Conservation (phyloP, 2,329 filamentous ascomycete genomes). For the Dryadomyces sulphureus region DNA sequence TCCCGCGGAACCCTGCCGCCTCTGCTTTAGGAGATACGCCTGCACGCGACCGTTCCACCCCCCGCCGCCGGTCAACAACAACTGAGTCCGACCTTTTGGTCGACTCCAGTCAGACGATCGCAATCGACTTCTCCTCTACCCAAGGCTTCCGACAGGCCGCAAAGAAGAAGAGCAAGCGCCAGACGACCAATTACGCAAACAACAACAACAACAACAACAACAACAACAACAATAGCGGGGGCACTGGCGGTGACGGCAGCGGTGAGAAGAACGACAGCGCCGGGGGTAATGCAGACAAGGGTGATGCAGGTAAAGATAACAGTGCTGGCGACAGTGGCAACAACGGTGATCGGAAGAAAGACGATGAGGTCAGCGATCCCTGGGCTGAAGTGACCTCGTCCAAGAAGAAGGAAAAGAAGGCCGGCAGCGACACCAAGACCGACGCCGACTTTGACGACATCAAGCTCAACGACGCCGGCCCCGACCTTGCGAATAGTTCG, state of each 20-base stretch:
- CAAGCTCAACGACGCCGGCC: constrained; percentile 44
- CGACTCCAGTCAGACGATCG: constrained; percentile 28
- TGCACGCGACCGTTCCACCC: background rate
- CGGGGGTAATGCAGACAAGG: constrained; percentile 17
- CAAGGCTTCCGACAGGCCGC: constrained; percentile 38
- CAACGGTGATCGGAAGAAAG: constrained; percentile 13
- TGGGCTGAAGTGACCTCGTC: constrained; percentile 28
- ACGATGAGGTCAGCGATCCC: constrained; percentile 24
- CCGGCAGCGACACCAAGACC: constrained; percentile 16
- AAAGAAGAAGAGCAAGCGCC: constrained; percentile 36
- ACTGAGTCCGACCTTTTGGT: constrained; percentile 23
- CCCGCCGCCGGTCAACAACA: background rate
- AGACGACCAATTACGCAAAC: constrained; percentile 22
- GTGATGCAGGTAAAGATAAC: constrained; percentile 15
- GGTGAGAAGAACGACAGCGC: constrained; percentile 21
- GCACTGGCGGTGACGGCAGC: constrained; percentile 15
- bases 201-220: constrained; percentile 30
- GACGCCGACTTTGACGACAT: constrained; percentile 39
- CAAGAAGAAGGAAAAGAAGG: constrained; percentile 45
- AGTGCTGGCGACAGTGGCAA: constrained; percentile 15
- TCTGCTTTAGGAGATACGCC: background rate
- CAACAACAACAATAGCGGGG: constrained; percentile 24
- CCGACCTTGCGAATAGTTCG: constrained; percentile 41
- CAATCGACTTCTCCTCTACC: constrained; percentile 42
- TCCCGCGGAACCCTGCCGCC: constrained; percentile 5